Conservation (phyloP, 805 yeast genomes). For the Lipomyces spencermartinsiae region DNA sequence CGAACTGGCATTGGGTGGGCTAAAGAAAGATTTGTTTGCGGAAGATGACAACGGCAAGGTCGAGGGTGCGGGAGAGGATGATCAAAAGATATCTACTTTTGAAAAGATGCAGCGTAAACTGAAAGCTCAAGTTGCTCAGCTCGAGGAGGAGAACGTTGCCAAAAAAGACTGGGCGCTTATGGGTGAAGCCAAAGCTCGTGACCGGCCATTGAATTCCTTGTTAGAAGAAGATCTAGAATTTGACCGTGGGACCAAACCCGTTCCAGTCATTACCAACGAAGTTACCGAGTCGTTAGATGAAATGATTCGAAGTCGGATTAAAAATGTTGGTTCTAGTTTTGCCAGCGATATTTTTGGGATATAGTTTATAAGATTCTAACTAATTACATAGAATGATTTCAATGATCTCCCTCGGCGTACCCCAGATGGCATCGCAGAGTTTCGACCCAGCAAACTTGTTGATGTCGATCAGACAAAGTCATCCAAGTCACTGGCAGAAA, state of each 20-base stretch:
- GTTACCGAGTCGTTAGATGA: conserved; percentile 88
- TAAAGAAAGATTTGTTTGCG: conserved; percentile 50
- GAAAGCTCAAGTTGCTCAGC: conserved; percentile 73
- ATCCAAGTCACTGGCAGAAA: conserved; percentile 83
- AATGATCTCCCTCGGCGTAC: conserved; percentile 83
- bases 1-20: conserved; percentile 44
- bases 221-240: conserved; percentile 83
- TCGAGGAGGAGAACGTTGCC: conserved; percentile 87
- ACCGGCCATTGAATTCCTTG: conserved; percentile 84
- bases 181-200: conserved; percentile 85
- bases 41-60: conserved; percentile 61
- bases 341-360: not conserved
- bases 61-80: conserved; percentile 66
- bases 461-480: conserved; percentile 87
- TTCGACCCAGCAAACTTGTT: conserved; percentile 58
- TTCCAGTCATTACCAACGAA: conserved; percentile 91
- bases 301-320: conserved; percentile 80
- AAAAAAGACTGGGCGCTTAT: conserved; percentile 93
- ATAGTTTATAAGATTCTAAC: conserved; percentile 26
- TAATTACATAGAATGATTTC: conserved; percentile 55
- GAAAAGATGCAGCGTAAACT: conserved; percentile 78
- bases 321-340: conserved; percentile 48
- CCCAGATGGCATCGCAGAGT: conserved; percentile 68
- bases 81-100: conserved; percentile 59
- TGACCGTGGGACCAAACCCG: conserved; percentile 93